Percentiles rank a stretch among this genome's conserved stretches.
Evolutionary conservation across 768 basidiomycete genomes (phyloP).

Genomic region (Pisolithus microcarpus): DNA sequence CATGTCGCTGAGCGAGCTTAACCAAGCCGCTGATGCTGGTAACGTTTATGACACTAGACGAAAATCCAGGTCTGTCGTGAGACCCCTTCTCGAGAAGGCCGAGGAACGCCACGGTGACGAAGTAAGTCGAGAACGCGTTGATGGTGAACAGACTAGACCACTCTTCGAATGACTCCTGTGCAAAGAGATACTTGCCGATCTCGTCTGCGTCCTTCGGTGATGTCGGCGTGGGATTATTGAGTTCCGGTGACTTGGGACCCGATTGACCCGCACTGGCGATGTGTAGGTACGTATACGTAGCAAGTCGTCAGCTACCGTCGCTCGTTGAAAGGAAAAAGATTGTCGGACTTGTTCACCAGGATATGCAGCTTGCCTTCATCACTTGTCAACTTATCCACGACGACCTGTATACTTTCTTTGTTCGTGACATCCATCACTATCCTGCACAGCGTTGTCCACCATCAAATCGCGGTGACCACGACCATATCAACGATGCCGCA

Average conservation of each 20-base stretch:
- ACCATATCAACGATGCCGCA: constrained; percentile 1
- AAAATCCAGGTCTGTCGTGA: constrained; percentile 47
- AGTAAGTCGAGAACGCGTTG: constrained; percentile 74
- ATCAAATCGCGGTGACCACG: background rate
- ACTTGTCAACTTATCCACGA: constrained; percentile 32
- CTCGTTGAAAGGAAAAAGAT: too few relatives aligned
- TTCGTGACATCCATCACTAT: constrained; percentile 66
- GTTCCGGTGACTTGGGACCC: constrained; percentile 56
- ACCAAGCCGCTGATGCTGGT: constrained; percentile 70
- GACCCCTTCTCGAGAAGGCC: constrained; percentile 70
- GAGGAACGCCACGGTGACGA: constrained; percentile 69
- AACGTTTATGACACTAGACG: constrained; percentile 66
- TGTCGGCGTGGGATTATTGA: constrained; percentile 48
- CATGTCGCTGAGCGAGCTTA: constrained; percentile 71
- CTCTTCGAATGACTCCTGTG: constrained; percentile 52
- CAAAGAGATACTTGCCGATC: constrained; percentile 62
- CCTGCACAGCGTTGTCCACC: constrained; percentile 26
- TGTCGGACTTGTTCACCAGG: constrained; percentile 71
- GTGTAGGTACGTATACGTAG: too few relatives aligned
- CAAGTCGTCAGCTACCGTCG: background rate
- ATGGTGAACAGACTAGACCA: constrained; percentile 59
- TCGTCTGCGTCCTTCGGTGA: constrained; percentile 58
- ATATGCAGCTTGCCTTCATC: constrained; percentile 67
- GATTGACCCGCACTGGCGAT: constrained; percentile 62
- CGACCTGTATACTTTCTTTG: constrained; percentile 56